These are phyloP conservation scores for Nannochloropsis limnetica DNA, from an alignment of 352 stramenopile species.

Conservation along the genomic window DNA sequence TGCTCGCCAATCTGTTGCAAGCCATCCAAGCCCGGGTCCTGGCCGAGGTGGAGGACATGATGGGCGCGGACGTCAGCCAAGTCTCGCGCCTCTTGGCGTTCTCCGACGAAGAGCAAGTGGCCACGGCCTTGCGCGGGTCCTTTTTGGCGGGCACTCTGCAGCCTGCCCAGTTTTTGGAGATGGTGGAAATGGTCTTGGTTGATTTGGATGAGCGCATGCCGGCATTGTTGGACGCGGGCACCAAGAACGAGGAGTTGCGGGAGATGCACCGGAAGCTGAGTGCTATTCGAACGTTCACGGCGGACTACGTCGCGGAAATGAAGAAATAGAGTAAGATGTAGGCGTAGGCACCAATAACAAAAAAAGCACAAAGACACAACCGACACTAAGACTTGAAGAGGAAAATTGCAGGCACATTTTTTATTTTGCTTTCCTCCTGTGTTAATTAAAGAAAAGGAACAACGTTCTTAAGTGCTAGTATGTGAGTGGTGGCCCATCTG, in stretches of 20 bases:
- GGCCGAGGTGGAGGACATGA: slow-evolving; percentile 18
- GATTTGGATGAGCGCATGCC: slow-evolving; percentile 22
- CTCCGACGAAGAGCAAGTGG: slow-evolving; percentile 29
- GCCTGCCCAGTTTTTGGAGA: slow-evolving; percentile 28
- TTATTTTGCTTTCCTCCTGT: no score
- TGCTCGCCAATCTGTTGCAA: slow-evolving; percentile 19
- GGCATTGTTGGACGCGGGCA: slow-evolving; percentile 8
- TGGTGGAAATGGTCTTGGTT: not conserved
- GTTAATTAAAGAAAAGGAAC: no score
- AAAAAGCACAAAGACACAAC: not conserved
- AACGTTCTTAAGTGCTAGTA: no score
- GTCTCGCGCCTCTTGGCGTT: slow-evolving; percentile 3
- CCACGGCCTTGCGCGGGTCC: not conserved
- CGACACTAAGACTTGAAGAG: no score
- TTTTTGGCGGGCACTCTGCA: slow-evolving; percentile 25
- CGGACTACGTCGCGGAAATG: slow-evolving; percentile 4
- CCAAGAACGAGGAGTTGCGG: slow-evolving; percentile 20
- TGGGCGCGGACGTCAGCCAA: slow-evolving; percentile 5
- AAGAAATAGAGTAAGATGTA: not conserved
- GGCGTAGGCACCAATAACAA: not conserved
- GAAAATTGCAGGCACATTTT: no score
- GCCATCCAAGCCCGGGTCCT: slow-evolving; percentile 15
- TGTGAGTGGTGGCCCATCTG: not conserved
- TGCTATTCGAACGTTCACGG: not conserved
- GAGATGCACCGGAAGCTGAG: slow-evolving; percentile 22